Conservation (phyloP, 805 yeast genomes). For the Tetrapisispora nanseiensis region DNA sequence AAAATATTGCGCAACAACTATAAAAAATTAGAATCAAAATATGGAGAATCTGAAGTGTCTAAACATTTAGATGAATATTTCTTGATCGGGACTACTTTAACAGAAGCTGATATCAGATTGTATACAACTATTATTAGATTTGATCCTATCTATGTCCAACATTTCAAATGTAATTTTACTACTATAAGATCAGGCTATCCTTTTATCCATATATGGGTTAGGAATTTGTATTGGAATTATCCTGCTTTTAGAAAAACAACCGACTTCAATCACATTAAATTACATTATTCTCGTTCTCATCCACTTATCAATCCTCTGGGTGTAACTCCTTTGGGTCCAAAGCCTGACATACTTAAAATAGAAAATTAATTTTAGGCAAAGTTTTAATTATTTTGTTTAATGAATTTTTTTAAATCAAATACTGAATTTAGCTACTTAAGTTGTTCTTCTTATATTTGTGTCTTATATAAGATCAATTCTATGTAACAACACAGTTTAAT, state of each 20-base stretch:
- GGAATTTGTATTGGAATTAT: slow-evolving; percentile 70
- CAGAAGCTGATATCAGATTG: slow-evolving; percentile 86
- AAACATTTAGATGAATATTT: slow-evolving; percentile 28
- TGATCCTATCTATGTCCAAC: slow-evolving; percentile 90
- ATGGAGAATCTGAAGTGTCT: slow-evolving; percentile 9
- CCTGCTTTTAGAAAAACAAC: slow-evolving; percentile 72
- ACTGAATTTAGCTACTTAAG: too few relatives aligned
- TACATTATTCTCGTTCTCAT: slow-evolving; percentile 85
- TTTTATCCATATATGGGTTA: slow-evolving; percentile 65
- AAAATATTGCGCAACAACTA: slow-evolving; percentile 41
- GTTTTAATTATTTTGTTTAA: too few relatives aligned
- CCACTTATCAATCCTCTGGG: slow-evolving; percentile 67
- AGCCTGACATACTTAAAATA: slow-evolving; percentile 47
- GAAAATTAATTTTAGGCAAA: too few relatives aligned
- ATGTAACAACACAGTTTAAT: too few relatives aligned
- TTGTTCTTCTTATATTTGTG: too few relatives aligned
- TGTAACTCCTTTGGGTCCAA: slow-evolving; percentile 83
- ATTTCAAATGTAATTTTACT: slow-evolving; percentile 84
- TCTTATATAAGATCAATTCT: too few relatives aligned
- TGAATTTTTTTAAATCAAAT: too few relatives aligned
- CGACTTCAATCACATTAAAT: slow-evolving; percentile 80
- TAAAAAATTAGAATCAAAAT: slow-evolving; percentile 13
- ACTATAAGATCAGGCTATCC: slow-evolving; percentile 78
- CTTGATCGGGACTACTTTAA: slow-evolving; percentile 54
- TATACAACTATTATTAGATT: slow-evolving; percentile 83